Evolutionary conservation across 164 flowering plant species (phyloP).

Genomic region (Nelumbo lutea): DNA sequence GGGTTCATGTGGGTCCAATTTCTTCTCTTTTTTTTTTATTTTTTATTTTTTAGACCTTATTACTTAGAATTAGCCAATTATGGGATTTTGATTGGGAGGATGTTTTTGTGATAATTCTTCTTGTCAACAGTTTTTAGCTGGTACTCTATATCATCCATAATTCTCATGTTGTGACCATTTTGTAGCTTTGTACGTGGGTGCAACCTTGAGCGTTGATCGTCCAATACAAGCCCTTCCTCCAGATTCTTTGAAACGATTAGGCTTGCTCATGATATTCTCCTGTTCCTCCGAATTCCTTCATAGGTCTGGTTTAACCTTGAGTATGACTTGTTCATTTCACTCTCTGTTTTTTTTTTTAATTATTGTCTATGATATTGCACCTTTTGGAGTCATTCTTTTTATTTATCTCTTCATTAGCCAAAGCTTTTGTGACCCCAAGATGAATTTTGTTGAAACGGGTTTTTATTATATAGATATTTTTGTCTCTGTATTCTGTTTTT

Average conservation of each 20-base stretch:
- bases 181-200: too few relatives aligned
- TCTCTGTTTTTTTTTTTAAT: neutral
- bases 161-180: too few relatives aligned
- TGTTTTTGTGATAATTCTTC: too few relatives aligned
- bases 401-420: neutral
- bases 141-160: too few relatives aligned
- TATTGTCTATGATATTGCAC: slow-evolving; percentile 2
- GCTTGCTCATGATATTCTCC: slow-evolving; percentile 37
- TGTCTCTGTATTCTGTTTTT: too few relatives aligned
- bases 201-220: slow-evolving; percentile 7
- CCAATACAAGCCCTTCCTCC: slow-evolving; percentile 49
- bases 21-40: too few relatives aligned
- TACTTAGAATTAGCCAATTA: too few relatives aligned
- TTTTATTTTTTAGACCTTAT: too few relatives aligned
- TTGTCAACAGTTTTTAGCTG: too few relatives aligned
- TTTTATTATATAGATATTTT: too few relatives aligned
- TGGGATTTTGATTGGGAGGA: too few relatives aligned
- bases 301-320: slow-evolving; percentile 49
- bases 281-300: slow-evolving; percentile 44
- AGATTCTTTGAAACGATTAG: slow-evolving; percentile 72
- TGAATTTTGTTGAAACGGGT: neutral
- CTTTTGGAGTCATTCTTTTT: slow-evolving; percentile 12
- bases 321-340: slow-evolving; percentile 32
- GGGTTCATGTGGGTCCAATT: too few relatives aligned
- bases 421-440: neutral